Evolutionary conservation across 305 asterid genomes (phyloP).

Genomic region (Fraxinus sp.): DNA sequence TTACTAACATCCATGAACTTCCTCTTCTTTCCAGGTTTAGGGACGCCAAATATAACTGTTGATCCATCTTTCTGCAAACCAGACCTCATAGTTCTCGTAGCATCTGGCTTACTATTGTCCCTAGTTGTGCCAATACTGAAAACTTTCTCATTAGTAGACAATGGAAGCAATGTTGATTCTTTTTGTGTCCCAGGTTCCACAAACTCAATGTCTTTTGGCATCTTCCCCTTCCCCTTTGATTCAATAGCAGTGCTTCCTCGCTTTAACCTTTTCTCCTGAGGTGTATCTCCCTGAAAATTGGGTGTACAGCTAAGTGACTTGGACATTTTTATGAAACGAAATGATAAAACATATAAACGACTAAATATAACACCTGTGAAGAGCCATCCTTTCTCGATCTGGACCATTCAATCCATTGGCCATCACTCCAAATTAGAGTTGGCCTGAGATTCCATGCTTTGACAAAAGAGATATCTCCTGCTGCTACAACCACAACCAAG

Average conservation of each 20-base stretch:
- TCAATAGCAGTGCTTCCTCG: constrained; percentile 47
- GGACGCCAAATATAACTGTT: constrained; percentile 80
- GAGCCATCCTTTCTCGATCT: constrained; percentile 44
- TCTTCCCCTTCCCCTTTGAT: constrained; percentile 48
- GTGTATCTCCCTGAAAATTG: constrained; percentile 78
- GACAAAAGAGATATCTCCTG: constrained; percentile 55
- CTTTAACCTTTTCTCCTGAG: constrained; percentile 70
- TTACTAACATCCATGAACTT: constrained; percentile 98
- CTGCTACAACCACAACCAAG: constrained; percentile 40
- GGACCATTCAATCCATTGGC: constrained; percentile 80
- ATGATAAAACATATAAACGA: constrained; percentile 12
- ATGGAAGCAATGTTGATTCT: constrained; percentile 51
- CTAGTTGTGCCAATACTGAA: constrained; percentile 60
- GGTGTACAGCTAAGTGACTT: constrained; percentile 20
- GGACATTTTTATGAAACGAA: neutral
- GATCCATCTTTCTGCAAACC: constrained; percentile 81
- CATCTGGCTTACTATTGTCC: constrained; percentile 55
- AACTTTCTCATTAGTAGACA: constrained; percentile 57
- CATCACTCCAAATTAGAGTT: constrained; percentile 74
- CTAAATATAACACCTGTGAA: constrained; percentile 45
- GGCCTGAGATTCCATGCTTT: constrained; percentile 87
- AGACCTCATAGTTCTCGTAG: constrained; percentile 58
- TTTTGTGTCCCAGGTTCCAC: constrained; percentile 41
- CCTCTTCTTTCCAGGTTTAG: constrained; percentile 91
- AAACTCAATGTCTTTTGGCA: constrained; percentile 39